These are phyloP conservation scores for Talaromyces sp. DNA, from an alignment of 2,329 filamentous ascomycete genomes.

Conservation along the genomic window DNA sequence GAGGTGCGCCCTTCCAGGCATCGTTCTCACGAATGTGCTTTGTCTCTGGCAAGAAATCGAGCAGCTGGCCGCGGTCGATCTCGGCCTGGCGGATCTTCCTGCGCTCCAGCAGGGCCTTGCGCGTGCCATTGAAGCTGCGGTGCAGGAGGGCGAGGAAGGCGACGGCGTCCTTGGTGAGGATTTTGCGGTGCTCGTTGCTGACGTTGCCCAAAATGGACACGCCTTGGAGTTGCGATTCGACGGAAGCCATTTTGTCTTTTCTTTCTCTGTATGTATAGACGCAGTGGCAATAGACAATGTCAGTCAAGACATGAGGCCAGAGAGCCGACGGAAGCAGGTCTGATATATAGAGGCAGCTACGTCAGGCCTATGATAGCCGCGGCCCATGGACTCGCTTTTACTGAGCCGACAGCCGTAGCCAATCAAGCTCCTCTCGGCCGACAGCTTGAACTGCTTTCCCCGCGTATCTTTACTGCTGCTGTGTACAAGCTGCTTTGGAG, in stretches of 20 bases:
- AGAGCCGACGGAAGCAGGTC: neutral
- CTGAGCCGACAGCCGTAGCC: neutral
- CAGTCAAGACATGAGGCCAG: neutral
- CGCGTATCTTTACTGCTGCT: neutral
- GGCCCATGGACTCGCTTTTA: constrained; percentile 14
- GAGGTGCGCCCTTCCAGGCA: constrained; percentile 86
- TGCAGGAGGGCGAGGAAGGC: constrained; percentile 92
- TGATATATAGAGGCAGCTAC: constrained; percentile 9
- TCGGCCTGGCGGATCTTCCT: constrained; percentile 83
- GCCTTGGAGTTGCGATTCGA: constrained; percentile 75
- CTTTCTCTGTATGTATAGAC: neutral
- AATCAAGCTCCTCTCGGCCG: constrained; percentile 4
- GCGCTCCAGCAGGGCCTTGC: constrained; percentile 82
- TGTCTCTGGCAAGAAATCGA: constrained; percentile 94
- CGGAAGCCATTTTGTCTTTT: constrained; percentile 52
- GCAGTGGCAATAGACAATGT: neutral
- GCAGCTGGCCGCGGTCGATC: constrained; percentile 80
- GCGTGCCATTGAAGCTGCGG: constrained; percentile 83
- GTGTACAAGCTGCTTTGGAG: no score
- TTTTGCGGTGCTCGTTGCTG: constrained; percentile 75
- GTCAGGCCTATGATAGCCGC: constrained; percentile 19
- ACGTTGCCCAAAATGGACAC: constrained; percentile 79
- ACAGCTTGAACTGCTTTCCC: neutral
- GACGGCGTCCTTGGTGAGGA: constrained; percentile 82
- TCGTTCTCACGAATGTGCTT: constrained; percentile 90